Evolutionary conservation across 176 grass and related monocot species (phyloP), one percentile per base, ranked within the genome.

Genomic region (Thinopyrum elongatum): DNA sequence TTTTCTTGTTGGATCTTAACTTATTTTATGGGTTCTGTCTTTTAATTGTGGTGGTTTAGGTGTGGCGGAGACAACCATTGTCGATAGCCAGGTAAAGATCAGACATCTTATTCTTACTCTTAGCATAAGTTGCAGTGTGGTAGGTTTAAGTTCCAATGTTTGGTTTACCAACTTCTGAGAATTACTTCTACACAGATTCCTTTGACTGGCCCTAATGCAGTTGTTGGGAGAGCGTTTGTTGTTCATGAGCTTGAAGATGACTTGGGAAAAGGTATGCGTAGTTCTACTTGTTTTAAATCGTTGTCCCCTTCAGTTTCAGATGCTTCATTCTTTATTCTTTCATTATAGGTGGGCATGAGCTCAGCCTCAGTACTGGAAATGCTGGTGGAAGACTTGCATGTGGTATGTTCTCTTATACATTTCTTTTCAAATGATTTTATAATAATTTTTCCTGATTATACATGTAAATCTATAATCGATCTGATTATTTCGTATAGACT

Each of bases 241-340:
- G 97, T 99, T 82, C 97, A 99, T 92, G 97, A 99, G 74, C 88
- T 99, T 91, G 79, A 88, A 91, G 97, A 99, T 89, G 97, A 99
- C 89, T 85, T 99, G 87, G 97, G 97, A 23, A 96, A 99, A 91
- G 97, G 97, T 99, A 86, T 23, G 38, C n/a, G 60, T 82, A 76
- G 53, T 69, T 92, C 19, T 67, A 53, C 5, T 68, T 53, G 35
- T 68, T 25, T 57, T 81, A 15, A 57, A 49, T 28, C 78, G 80
- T 81, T 62, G 15, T 3, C 64, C 13, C 17, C 17, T 68, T 58
- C 30, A 70, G 53, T 64, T 64, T 70, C 14, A 30, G 17, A 74
- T 55, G 9, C 25, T 30, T 70, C 16, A 76, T 42, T 73, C 77
- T 34, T 80, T 38, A 12, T 46, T 68, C 28, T 66, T 86, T 80